phyloP scores from a whole-genome alignment of 139 green algal genomes.

The Tetratostichococcus sp. region DNA sequence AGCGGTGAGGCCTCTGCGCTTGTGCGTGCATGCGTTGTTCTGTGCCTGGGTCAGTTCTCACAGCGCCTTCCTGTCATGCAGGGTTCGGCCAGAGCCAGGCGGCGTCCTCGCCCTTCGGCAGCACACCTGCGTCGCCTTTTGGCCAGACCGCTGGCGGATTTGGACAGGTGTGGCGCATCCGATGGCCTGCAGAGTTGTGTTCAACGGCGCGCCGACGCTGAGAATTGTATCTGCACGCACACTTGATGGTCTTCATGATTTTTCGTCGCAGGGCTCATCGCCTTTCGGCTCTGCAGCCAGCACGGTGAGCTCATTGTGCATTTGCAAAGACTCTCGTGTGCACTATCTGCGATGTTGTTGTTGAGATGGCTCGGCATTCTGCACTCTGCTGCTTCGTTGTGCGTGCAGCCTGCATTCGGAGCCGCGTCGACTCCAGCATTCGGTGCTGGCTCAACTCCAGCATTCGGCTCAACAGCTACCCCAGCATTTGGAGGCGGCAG shows the following conservation, averaged over 20 bases:
- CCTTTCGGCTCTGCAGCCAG: slow-evolving; percentile 36
- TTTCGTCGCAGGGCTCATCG: slow-evolving; percentile 1
- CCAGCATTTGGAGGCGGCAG: slow-evolving; percentile 16
- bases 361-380: too few species aligned
- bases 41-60: too few species aligned
- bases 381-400: not conserved
- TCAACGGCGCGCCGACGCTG: too few species aligned
- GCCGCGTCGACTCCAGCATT: slow-evolving; percentile 24
- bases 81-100: slow-evolving; percentile 8
- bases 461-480: slow-evolving; percentile 38
- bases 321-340: not conserved
- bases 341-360: too few species aligned
- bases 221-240: too few species aligned
- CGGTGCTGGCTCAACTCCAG: slow-evolving; percentile 21
- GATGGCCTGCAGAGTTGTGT: too few species aligned
- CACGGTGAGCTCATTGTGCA: slow-evolving; percentile 7
- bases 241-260: not conserved
- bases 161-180: not conserved
- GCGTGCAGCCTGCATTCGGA: slow-evolving; percentile 10
- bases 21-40: too few species aligned
- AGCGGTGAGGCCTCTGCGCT: not conserved
- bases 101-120: slow-evolving; percentile 20
- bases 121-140: slow-evolving; percentile 23
- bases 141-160: slow-evolving; percentile 10
- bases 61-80: not conserved